Evolutionary conservation across 805 yeast genomes (phyloP).

Genomic region (Kluyveromyces nonfermentans): DNA sequence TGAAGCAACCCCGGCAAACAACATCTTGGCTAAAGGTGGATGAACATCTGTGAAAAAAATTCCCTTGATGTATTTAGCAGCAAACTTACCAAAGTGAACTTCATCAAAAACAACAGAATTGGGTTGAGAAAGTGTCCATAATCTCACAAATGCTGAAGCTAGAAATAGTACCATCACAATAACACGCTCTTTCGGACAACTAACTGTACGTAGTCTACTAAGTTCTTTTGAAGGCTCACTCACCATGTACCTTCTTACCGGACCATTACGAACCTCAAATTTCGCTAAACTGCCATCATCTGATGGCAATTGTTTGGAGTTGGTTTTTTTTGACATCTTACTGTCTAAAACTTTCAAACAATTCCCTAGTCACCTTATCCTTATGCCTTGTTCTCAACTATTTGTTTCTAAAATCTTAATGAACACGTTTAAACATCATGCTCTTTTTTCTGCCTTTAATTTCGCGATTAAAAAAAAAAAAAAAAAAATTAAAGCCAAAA

Average conservation of each 20-base stretch:
- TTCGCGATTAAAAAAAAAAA: background rate
- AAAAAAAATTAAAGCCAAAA: background rate
- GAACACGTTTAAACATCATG: background rate
- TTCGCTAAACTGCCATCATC: slow-evolving; percentile 34
- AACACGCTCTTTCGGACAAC: slow-evolving; percentile 31
- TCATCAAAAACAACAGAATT: slow-evolving; percentile 85
- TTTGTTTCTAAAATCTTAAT: background rate
- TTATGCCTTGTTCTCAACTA: background rate
- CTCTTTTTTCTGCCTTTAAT: background rate
- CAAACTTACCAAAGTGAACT: slow-evolving; percentile 95
- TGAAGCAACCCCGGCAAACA: slow-evolving; percentile 61
- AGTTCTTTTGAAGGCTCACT: slow-evolving; percentile 40
- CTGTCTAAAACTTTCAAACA: background rate
- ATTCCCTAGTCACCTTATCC: background rate
- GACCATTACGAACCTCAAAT: slow-evolving; percentile 41
- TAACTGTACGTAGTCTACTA: slow-evolving; percentile 34
- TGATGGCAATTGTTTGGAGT: background rate
- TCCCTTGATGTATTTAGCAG: slow-evolving; percentile 65
- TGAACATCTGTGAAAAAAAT: slow-evolving; percentile 63
- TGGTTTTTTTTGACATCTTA: background rate
- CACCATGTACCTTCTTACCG: slow-evolving; percentile 43
- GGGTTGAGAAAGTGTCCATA: slow-evolving; percentile 55
- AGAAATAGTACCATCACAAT: slow-evolving; percentile 37
- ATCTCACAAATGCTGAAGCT: slow-evolving; percentile 50
- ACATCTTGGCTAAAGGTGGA: slow-evolving; percentile 72